Percentiles rank a stretch among this genome's conserved stretches.
Evolutionary conservation across 108 stramenopile species (phyloP).

Genomic region (Fragilaria crotonensis): DNA sequence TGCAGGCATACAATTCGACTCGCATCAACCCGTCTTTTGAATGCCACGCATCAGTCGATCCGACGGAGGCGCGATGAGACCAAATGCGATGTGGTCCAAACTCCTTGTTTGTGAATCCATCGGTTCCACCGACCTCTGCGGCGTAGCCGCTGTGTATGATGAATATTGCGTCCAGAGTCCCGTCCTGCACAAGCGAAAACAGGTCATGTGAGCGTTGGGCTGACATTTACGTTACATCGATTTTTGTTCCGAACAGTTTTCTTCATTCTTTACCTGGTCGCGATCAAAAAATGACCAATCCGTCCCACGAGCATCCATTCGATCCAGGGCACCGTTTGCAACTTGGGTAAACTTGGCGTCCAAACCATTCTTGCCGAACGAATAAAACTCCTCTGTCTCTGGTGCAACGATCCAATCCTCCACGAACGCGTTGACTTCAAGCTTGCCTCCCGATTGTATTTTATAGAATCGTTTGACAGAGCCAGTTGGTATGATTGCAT

Average conservation of each 20-base stretch:
- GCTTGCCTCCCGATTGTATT: not conserved
- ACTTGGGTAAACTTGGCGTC: not conserved
- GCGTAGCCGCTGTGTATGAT: constrained; percentile 61
- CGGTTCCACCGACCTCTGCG: constrained; percentile 48
- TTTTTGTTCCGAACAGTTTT: too few species aligned
- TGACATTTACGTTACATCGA: too few species aligned
- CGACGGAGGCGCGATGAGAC: constrained; percentile 11
- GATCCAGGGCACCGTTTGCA: not conserved
- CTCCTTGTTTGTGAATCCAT: constrained; percentile 8
- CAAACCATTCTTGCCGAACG: not conserved
- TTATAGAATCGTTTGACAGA: not conserved
- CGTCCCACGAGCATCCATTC: not conserved
- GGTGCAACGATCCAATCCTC: not conserved
- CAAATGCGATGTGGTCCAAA: constrained; percentile 25
- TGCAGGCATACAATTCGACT: not conserved
- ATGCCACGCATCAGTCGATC: not conserved
- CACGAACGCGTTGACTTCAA: not conserved
- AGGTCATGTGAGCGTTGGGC: too few species aligned
- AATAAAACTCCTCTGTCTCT: not conserved
- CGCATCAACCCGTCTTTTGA: not conserved
- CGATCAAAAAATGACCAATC: not conserved
- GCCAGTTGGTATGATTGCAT: not conserved
- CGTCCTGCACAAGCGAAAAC: too few species aligned
- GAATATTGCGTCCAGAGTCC: constrained; percentile 42
- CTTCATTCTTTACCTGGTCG: too few species aligned